Base-by-base conservation (phyloP, 352 stramenopile genomes). In the Albugo laibachii region DNA sequence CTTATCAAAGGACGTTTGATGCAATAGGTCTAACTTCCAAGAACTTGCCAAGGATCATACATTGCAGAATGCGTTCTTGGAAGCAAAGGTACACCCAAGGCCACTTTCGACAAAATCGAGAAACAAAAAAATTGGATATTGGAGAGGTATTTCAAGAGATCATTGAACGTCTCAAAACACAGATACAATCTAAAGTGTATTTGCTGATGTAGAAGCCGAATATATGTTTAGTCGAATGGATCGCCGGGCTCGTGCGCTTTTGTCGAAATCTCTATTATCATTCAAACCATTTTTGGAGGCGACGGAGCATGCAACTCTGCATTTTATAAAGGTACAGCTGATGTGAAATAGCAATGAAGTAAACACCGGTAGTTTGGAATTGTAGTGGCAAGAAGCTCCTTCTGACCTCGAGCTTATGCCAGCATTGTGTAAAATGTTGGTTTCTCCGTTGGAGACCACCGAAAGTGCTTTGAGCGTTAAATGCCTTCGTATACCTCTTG, bases 191-290 rank as follows among this genome's bases (percentile, higher is more conserved):
- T 41, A 13, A 39, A 21, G 0, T 41, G 34, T 21, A 41, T 19
- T 48, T 37, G 13, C 5, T 48, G 3, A 13, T 47, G 13, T 50
- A 86, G 73, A 74, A 59, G 68, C 70, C 0, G 70, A 89, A 54
- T 66, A 77, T 53, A 83, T 89, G 71, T 85, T 89, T 44, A 54
- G 63, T 15, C 65, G 62, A 31, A 71, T 89, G 14, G 77, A 89
- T 19, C 72, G 75, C 1, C 71, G 74, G 13, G 69, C 77, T 2
- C 67, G 77, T 8, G 77, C 66, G 19, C 56, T 85, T 36, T 62
- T 89, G 39, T 49, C 85, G 13, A 61, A 69, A 11, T 84, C 74
- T 1, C 84, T 87, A 46, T 60, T 57, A 16, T 58, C 69, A 11
- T 82, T 86, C 13, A 70, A 60, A 6, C 50, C 60, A 20, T 89